Base-by-base conservation (phyloP, 1,284 basidiomycete species). In the Anthracocystis setariae region DNA sequence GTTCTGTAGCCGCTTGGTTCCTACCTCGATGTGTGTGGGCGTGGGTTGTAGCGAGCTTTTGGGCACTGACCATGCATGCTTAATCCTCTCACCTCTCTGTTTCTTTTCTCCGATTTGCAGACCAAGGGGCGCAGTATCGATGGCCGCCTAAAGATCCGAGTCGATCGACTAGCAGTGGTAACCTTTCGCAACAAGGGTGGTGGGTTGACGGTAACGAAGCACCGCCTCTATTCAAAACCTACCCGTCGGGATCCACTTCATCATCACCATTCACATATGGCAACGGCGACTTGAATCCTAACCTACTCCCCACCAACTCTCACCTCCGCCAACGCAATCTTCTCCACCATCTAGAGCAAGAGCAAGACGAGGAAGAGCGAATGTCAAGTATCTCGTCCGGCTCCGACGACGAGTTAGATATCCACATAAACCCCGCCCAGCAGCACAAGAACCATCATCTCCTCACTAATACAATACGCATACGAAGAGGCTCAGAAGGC, bases 221-320 rank as follows among this genome's bases (percentile, higher is more conserved):
- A 8, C 42, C 51, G 1, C 27, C 24, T 3, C 38, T 53, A 0
- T 62, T 64, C 24, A 21, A 5, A 9, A 35, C 21, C 46, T 38
- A 17, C 13, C 17, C 48, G 24, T 27, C 67, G 2, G 55, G 47
- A 15, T 43, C 62, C 8, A 33, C 59, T 2, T 86, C 88, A 1
- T 82, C 85, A 20, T 88, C 88, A 1, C 90, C 93, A 5, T 95
- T 93, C 88, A 92, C 92, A 8, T 95, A 92, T 78, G 89, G 90
- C 66, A 89, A 89, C 49, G 90, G 44, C 48, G 90, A 49, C 3
- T 65, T 80, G 43, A 80, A 80, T 33, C 77, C 78, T 1, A 17
- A 12, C 1, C 50, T 72, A 2, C 45, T 18, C 15, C 64, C 69
- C 0, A 51, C 35, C 5, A 63, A 66, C 29, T 55, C 2, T 5